Conservation (phyloP, 305 asterid species). For the Stenogyne calaminthoides region DNA sequence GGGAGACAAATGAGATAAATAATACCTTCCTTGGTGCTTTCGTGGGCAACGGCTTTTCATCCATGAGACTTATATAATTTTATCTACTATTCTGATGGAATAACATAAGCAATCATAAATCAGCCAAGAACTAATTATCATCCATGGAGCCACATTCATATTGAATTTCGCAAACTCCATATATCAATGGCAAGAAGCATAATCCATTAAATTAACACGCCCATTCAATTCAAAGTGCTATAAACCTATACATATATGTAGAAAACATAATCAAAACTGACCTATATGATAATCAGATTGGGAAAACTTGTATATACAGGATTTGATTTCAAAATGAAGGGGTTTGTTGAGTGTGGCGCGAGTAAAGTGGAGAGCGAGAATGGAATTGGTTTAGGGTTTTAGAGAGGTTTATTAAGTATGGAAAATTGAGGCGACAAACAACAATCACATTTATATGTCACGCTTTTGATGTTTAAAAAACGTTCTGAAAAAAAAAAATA, state of each 20-base stretch:
- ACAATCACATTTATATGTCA: too few species aligned
- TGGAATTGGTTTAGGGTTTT: neutral
- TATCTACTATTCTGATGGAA: slow-evolving; percentile 11
- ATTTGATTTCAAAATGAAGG: neutral
- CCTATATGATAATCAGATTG: neutral
- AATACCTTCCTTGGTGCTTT: slow-evolving; percentile 55
- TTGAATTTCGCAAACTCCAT: neutral
- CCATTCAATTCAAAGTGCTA: neutral
- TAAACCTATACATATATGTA: neutral
- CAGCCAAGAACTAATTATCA: neutral
- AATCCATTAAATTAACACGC: neutral
- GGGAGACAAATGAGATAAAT: neutral
- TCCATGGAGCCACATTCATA: neutral
- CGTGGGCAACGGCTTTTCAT: slow-evolving; percentile 36
- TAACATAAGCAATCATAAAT: neutral
- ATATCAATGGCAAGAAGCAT: neutral
- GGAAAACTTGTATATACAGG: neutral
- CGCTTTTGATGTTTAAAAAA: too few species aligned
- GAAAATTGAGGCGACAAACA: too few species aligned
- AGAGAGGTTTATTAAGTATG: neutral
- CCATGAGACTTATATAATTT: slow-evolving; percentile 43
- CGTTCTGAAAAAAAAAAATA: too few species aligned
- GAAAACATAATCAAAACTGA: neutral
- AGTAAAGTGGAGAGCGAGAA: neutral
- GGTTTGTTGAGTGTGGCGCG: neutral